Evolutionary conservation across 31 red algal species (phyloP), one percentile per base, ranked within the genome.

Genomic region (Bonnemaisonia californica): DNA sequence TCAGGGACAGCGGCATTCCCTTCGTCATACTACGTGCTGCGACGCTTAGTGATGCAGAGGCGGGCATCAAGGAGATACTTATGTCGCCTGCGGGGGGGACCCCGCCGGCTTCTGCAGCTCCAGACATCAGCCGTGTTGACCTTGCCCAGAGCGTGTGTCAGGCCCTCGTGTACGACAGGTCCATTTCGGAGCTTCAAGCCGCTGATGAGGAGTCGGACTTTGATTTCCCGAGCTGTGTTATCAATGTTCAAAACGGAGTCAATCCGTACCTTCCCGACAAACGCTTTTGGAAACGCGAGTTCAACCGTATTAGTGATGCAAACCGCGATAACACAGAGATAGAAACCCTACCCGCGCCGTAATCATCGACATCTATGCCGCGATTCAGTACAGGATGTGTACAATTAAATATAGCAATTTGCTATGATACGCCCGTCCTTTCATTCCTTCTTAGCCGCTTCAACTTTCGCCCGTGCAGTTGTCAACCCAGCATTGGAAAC

Each of bases 221-320:
- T 62, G 71, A 82, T 23, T 91, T 91, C 80, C 79, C 79, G 37
- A 84, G 41, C 48, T 91, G 79, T 54, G 58, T 79, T 16, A 60
- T 91, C 7, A 71, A n/a, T 32, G 79, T 76, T 34, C 32, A 4
- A 8, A 91, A 91, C 74, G 79, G 71, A 32, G 42, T 24, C 3
- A 63, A 71, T 21, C 34, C 73, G 36, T 69, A 59, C 13, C 79
- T 79, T 40, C 88, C 88, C 45, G 88, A 91, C 35, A 91, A 83
- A 54, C 71, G 88, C 18, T 91, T 91, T 79, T 91, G 88, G 88
- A 79, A 71, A 48, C 37, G 71, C 19, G 71, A 60, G 37, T 91
- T 91, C 54, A 84, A 83, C 47, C 76, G 86, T 24, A 89, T 89
- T 26, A 76, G 60, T 41, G 77, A 89, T 76, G 54, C 86, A 3